Evolutionary conservation across 768 basidiomycete species (phyloP), one percentile per base, ranked within the genome.

Genomic region (Grammothele lineata): DNA sequence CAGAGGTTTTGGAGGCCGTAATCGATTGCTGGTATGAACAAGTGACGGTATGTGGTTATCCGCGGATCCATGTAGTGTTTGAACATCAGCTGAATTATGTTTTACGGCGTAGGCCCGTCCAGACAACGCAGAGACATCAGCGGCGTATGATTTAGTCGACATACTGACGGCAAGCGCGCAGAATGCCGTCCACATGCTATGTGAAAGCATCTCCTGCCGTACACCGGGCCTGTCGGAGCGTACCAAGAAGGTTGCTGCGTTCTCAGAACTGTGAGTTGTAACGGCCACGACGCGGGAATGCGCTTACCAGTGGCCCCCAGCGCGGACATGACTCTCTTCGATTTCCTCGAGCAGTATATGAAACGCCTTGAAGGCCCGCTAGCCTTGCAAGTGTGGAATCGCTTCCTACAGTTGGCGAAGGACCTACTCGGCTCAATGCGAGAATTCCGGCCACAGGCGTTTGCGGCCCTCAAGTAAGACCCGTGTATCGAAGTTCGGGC

Each of bases 351-450:
- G 60, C 81, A 81, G 45, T 98, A 98, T 60, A 63, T 97, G 23
- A 69, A 68, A 15, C 79, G 84, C 9, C 65, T 98, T 34, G 96
- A 98, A 64, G 91, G 92, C 0, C 91, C 96, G 0, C 70, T 96
- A 27, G 94, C 91, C 3, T 74, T 93, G 10, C 96, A 98, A 67
- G 87, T 97, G 17, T 98, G 95, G 95, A 65, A 70, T 35, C 78
- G 89, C 17, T 85, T 84, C 58, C 70, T 90, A 52, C 78, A 83
- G 40, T 70, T 97, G 35, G 78, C 83, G 6, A 90, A 86, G 59
- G 94, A 97, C 19, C 63, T 95, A 18, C 66, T 79, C n/a, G 74
- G 71, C 32, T 77, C 71, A 40, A 70, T 80, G 18, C 76, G 82
- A 23, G 83, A 85, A 24, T 87, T 85, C 65, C 87, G 85, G 53